Evolutionary conservation across 73 alveolate genomes (phyloP), one percentile per base, ranked within the genome.

Genomic region (Paramecium tetraurelia): DNA sequence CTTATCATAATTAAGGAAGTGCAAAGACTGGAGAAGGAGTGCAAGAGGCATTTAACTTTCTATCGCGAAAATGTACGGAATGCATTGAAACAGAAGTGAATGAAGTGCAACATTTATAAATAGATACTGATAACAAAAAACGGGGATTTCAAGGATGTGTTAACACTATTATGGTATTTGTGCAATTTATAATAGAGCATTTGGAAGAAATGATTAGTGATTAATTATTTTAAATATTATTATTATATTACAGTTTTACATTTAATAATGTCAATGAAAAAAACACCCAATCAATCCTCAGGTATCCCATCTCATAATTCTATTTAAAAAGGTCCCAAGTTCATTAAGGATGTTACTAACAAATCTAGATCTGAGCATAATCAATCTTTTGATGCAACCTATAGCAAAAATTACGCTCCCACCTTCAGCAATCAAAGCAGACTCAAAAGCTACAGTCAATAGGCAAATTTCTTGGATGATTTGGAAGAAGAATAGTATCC

Each of bases 11-110:
- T 36, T 72, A 36, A 72, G 35, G 59, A 43, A 44, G 76, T 80
- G 90, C 90, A 21, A 80, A 80, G 44, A 80, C 75, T 44, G 90
- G 90, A 24, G 90, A 80, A 5, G 70, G 75, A 80, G 90, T 80
- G 7, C 16, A 44, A 35, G 90, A 80, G 57, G 70, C 90, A 33
- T 44, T 80, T 24, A 22, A 40, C 46, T 46, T 38, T 46, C 33
- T 80, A 43, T 33, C 90, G 4, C 20, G 29, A 43, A 46, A 40
- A 20, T 80, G 90, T 80, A 63, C 76, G 7, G 90, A 80, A 31
- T 31, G 57, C n/a, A 80, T 80, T 20, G 90, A 80, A 48, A 46
- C 90, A 5, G 90, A 80, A 80, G 57, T 80, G 57, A 80, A 80
- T 9, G 90, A 80, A 43, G 84, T 63, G 48, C 27, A 63, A 63